A percentile compares a stretch with the other conserved stretches of the same genome.
These are phyloP conservation scores for Botryotinia convoluta DNA, from an alignment of 2,329 filamentous ascomycete genomes.

Conservation along the genomic window DNA sequence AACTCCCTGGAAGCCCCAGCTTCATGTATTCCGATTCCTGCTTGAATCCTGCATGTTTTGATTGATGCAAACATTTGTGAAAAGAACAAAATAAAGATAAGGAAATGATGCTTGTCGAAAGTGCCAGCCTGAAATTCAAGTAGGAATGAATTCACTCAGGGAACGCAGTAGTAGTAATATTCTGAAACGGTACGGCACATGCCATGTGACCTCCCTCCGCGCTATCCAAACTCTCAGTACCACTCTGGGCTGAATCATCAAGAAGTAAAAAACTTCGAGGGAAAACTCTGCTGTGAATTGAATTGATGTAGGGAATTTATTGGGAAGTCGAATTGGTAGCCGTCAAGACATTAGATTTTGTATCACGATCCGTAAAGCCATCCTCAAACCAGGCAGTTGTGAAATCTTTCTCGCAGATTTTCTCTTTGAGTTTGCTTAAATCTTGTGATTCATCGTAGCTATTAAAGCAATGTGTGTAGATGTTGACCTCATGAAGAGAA, in stretches of 20 bases:
- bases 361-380: not conserved
- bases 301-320: no score
- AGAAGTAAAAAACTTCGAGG: not conserved
- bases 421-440: not conserved
- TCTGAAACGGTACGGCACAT: not conserved
- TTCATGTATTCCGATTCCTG: not conserved
- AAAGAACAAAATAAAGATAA: not conserved
- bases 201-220: not conserved
- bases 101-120: not conserved
- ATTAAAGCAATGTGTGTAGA: slow-evolving; percentile 21
- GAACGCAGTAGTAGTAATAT: not conserved
- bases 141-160: not conserved
- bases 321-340: not conserved
- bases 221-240: not conserved
- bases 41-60: not conserved
- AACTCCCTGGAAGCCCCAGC: not conserved
- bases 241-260: not conserved
- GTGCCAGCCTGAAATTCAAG: not conserved
- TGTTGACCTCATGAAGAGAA: slow-evolving; percentile 29
- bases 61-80: no score
- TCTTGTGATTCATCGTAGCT: not conserved
- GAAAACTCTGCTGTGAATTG: no score
- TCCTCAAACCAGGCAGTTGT: slow-evolving; percentile 28
- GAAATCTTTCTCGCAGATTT: slow-evolving; percentile 26
- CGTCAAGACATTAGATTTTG: not conserved